Base-by-base conservation (phyloP, 1,139 yeast species). In the Debaryomycetaceae sp. region DNA sequence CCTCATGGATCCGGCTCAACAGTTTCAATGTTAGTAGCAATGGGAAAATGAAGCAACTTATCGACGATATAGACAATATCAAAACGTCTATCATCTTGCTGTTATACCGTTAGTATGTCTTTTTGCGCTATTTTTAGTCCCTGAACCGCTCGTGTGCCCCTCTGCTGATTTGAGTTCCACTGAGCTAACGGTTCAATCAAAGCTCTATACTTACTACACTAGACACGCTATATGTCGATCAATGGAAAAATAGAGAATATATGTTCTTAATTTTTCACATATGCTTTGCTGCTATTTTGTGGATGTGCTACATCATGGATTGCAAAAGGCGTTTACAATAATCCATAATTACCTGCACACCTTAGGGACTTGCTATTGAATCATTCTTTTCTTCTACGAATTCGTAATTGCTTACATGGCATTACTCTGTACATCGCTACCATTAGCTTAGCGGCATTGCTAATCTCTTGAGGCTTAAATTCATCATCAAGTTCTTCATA, bases 11-110 rank as follows among this genome's bases (percentile, higher is more conserved):
- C 14, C 35, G 37, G 32, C 45, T 50, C 17, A 53, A 31, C 47
- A 46, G 46, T 34, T 53, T 54, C 3, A 52, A 26, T 2, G 58
- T 51, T 22, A 54, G 37, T 5, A 51, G 39, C 14, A 51, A 31
- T 3, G 59, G 59, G 37, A 45, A 49, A 6, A 46, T 22, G 35
- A 47, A 50, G 28, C 52, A 49, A 16, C 39, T 17, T 2, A 35
- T 17, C n/a, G 47, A 38, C 2, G 39, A 15, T 11, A 22, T 9
- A 19, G 41, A 34, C 29, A 32, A 31, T 19, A 38, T 16, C 24
- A 35, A 18, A 11, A 31, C 6, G 26, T 29, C 28, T 16, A 38
- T 34, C 41, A 38, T 38, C 9, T 14, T 31, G 26, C 26, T 22
- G 11, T 22, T 8, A 2, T 8, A 11, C 26, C 26, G 26, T 22